phyloP scores from a whole-genome alignment of 805 yeast genomes.

The Wickerhamiella kurtzmanii region DNA sequence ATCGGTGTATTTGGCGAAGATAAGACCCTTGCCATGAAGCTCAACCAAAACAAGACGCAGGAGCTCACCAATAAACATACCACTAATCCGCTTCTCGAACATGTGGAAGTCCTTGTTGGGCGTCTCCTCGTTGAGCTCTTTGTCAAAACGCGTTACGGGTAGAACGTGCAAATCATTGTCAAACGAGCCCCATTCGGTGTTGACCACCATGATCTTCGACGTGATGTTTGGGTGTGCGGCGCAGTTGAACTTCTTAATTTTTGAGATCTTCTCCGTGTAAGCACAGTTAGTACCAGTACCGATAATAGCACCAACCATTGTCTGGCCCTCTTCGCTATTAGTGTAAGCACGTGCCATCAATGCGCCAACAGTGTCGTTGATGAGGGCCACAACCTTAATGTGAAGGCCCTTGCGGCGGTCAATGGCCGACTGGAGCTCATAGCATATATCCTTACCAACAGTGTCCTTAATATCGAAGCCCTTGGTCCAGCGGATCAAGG shows the following conservation, averaged over 20 bases:
- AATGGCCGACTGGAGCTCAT: constrained; percentile 53
- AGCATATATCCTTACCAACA: constrained; percentile 72
- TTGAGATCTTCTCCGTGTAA: constrained; percentile 62
- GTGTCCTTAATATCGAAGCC: constrained; percentile 81
- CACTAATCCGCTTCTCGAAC: constrained; percentile 85
- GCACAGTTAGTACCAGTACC: constrained; percentile 99
- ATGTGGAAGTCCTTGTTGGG: constrained; percentile 78
- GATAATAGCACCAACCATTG: constrained; percentile 79
- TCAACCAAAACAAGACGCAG: constrained; percentile 63
- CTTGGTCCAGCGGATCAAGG: constrained; percentile 88
- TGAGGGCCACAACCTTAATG: constrained; percentile 62
- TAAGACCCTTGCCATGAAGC: constrained; percentile 37
- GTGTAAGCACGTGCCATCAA: constrained; percentile 77
- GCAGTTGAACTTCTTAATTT: constrained; percentile 60
- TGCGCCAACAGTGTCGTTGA: constrained; percentile 95
- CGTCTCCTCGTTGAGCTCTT: constrained; percentile 53
- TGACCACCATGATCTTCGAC: constrained; percentile 57
- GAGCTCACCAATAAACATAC: constrained; percentile 87
- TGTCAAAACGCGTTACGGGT: constrained; percentile 71
- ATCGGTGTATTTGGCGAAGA: constrained; percentile 31
- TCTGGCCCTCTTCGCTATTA: constrained; percentile 51
- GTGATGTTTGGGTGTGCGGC: constrained; percentile 20
- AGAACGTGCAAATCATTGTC: constrained; percentile 66
- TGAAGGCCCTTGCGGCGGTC: constrained; percentile 41
- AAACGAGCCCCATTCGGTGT: constrained; percentile 97